These are phyloP conservation scores for Suhomyces coccinellae DNA, from an alignment of 1,139 yeast genomes.

Conservation along the genomic window DNA sequence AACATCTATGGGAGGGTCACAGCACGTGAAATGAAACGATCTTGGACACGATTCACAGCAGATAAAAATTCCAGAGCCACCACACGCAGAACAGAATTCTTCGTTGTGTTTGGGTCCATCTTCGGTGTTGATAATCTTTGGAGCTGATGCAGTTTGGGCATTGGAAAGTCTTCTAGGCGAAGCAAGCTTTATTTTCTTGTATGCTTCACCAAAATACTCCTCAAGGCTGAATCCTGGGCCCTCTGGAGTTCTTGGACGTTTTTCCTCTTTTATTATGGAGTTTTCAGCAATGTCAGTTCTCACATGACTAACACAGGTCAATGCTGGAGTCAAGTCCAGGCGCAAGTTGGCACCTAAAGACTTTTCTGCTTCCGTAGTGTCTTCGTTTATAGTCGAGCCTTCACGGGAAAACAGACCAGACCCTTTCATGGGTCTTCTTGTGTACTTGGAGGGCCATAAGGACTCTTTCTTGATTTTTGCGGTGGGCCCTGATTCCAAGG, in stretches of 20 bases:
- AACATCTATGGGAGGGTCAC: constrained; percentile 83
- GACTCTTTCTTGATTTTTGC: constrained; percentile 53
- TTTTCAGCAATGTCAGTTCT: constrained; percentile 12
- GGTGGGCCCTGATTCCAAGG: constrained; percentile 64
- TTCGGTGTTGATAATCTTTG: constrained; percentile 14
- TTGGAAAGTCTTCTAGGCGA: constrained; percentile 42
- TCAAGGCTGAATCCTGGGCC: constrained; percentile 1
- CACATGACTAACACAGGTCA: constrained; percentile 11
- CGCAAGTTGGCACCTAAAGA: constrained; percentile 4
- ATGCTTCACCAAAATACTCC: constrained; percentile 7
- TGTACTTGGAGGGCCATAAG: constrained; percentile 38
- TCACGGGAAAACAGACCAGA: constrained; percentile 12
- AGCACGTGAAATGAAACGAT: constrained; percentile 88
- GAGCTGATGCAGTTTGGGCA: constrained; percentile 23
- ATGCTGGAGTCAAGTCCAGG: constrained; percentile 11
- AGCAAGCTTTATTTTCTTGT: constrained; percentile 40
- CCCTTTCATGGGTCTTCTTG: constrained; percentile 16
- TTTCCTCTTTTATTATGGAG: neutral
- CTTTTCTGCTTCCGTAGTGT: constrained; percentile 15
- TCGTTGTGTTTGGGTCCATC: constrained; percentile 58
- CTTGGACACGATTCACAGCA: constrained; percentile 94
- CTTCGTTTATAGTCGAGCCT: constrained; percentile 7
- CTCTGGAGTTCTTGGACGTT: neutral
- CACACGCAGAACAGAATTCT: constrained; percentile 87
- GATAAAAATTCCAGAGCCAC: constrained; percentile 81